Evolutionary conservation across 768 basidiomycete species (phyloP).

Genomic region (Strobilomyces confusus): DNA sequence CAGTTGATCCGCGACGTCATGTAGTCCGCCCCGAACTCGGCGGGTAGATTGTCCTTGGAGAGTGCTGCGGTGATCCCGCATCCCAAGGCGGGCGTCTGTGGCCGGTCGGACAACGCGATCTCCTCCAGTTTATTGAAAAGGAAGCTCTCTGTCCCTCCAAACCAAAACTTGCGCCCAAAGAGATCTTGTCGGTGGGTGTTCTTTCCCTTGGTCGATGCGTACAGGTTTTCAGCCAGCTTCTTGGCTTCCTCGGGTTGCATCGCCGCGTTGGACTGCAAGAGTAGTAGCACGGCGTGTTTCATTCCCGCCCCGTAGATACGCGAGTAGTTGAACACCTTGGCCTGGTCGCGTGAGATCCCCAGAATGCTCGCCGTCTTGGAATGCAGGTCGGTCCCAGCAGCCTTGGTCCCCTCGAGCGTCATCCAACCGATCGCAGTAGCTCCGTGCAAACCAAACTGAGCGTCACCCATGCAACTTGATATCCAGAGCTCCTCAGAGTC

Average conservation of each 20-base stretch:
- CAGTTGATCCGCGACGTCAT: slow-evolving; percentile 98
- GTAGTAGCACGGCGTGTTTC: slow-evolving; percentile 84
- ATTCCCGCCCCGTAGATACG: slow-evolving; percentile 98
- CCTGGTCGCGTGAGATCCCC: slow-evolving; percentile 89
- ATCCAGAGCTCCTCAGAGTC: slow-evolving; percentile 99
- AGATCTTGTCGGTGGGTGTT: slow-evolving; percentile 73
- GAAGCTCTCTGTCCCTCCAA: slow-evolving; percentile 92
- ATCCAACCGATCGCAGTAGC: slow-evolving; percentile 99
- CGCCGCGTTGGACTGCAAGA: slow-evolving; percentile 78
- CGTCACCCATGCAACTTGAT: slow-evolving; percentile 96
- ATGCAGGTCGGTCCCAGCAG: slow-evolving; percentile 91
- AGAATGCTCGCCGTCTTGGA: slow-evolving; percentile 94
- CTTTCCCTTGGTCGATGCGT: slow-evolving; percentile 90
- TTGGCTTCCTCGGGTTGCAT: slow-evolving; percentile 80
- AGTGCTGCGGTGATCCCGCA: slow-evolving; percentile 93
- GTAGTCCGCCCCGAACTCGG: slow-evolving; percentile 79
- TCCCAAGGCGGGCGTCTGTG: slow-evolving; percentile 88
- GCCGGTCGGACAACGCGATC: slow-evolving; percentile 82
- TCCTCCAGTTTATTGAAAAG: slow-evolving; percentile 98
- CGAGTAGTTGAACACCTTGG: slow-evolving; percentile 99
- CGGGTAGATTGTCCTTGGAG: slow-evolving; percentile 83
- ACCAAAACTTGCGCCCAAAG: slow-evolving; percentile 89
- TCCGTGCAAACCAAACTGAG: slow-evolving; percentile 95
- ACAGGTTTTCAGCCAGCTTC: slow-evolving; percentile 77
- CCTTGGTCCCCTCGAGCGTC: slow-evolving; percentile 97